Evolutionary conservation across 306 rosid species (phyloP).

Genomic region (Castanea sativa): DNA sequence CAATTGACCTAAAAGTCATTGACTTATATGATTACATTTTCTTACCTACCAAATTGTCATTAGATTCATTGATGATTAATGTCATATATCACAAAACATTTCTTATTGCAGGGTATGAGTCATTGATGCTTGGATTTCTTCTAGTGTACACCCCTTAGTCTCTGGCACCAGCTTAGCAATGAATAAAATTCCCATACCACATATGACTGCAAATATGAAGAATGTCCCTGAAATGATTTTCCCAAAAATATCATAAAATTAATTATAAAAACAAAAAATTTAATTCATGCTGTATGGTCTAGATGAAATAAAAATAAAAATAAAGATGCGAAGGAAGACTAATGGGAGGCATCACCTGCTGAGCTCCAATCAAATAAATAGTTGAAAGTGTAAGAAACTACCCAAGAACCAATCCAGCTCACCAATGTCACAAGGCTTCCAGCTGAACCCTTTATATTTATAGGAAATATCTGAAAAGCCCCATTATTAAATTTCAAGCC

Average conservation of each 20-base stretch:
- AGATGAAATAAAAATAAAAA: not conserved
- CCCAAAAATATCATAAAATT: not conserved
- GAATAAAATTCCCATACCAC: not conserved
- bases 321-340: not conserved
- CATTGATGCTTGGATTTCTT: not conserved
- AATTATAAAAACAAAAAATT: not conserved
- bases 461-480: constrained; percentile 3
- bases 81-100: no score
- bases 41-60: no score
- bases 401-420: not conserved
- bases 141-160: not conserved
- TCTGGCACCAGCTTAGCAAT: not conserved
- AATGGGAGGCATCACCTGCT: not conserved
- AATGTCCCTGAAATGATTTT: not conserved
- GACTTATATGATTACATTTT: no score
- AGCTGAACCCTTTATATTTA: not conserved
- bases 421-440: not conserved
- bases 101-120: not conserved
- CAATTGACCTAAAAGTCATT: no score
- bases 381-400: not conserved
- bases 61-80: no score
- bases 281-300: not conserved
- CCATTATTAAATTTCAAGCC: not conserved
- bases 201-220: not conserved
- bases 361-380: not conserved